Evolutionary conservation across 73 alveolate species (phyloP), one percentile per base, ranked within the genome.

Genomic region (Paramecium sonneborni): DNA sequence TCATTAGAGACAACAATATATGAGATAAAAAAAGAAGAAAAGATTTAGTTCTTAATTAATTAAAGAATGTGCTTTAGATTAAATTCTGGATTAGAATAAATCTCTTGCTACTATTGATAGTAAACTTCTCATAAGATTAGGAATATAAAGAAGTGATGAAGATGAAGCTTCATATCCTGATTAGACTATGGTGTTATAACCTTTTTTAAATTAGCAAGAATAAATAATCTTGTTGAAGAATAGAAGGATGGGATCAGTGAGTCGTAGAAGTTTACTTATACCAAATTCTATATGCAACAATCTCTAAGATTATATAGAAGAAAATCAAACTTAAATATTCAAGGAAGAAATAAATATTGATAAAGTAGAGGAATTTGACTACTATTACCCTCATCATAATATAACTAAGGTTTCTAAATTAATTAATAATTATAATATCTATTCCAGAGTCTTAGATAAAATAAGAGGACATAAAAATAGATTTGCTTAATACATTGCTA

Each of bases 31-130:
- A 74, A 34, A 74, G 44, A 37, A 37, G 20, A 74, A 15, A 24
- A 62, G 46, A 37, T 34, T 74, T 20, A 39, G 32, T 15, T n/a
- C 34, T 9, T 28, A 21, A 34, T 15, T 39, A 74, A 74, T 74
- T 15, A 74, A 39, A n/a, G 87, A 74, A 30, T 11, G 57, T n/a
- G 87, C 87, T 12, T 74, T 74, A 6, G 87, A 74, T 37, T 37
- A 74, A 21, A 39, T 74, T n/a, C 3, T 74, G 87, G 62, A 74
- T 2, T 18, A 35, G 12, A 34, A 74, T 3, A 62, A 62, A 26
- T 26, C 84, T 52, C 68, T 52, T 3, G 68, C 68, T 52, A 30
- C 4, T 0, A 30, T 52, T 52, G 68, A 52, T 9, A 52, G 68
- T 30, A 52, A 52, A 18, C 12, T n/a, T 52, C 68, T 52, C 15